Evolutionary conservation across 202 grass and related monocot genomes (phyloP), one percentile per base, ranked within the genome.

Genomic region (Musa balbisiana): DNA sequence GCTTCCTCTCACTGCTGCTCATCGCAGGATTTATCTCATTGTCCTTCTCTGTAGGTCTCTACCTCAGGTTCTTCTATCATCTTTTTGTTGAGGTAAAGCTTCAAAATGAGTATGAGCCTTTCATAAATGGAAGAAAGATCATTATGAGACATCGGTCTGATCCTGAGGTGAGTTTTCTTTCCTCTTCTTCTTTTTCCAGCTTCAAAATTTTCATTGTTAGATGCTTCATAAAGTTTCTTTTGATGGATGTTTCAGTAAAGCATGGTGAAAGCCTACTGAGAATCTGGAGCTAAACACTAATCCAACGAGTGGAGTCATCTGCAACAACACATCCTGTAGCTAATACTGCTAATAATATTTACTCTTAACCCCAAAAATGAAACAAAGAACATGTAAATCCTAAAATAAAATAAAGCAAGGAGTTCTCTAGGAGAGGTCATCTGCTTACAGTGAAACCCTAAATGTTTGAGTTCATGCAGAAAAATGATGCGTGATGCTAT

Each of bases 31-130:
- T 74, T 50, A 25, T 74, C 72, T 53, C 11, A 2, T 27, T 74
- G 27, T 74, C 72, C 23, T 56, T 56, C 14, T 74, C 72, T 74
- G 14, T 17, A 27, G 72, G 72, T 17, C 53, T 74, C 72, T 70
- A 55, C 72, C 51, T 55, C 3, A 55, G 50, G 72, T 74, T 74
- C 12, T 56, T 55, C 17, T 56, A 26, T 74, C 53, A 27, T 73
- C 72, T 29, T 56, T 17, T 73, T 17, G 8, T 13, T 15, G 51
- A 55, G 11, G 21, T 1, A 55, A 24, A 25, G 11, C 55, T 22
- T 53, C 54, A 21, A 11, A 73, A 24, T 58, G 13, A 53, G 23
- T 53, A 2, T 25, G 12, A 52, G 17, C 20, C 16, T 71, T 14
- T 20, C 6, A 25, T 0, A 52, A 2, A 12, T 11, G 16, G 14